Evolutionary conservation across 73 alveolate genomes (phyloP), one percentile per base, ranked within the genome.

Genomic region (Paramecium sonneborni): DNA sequence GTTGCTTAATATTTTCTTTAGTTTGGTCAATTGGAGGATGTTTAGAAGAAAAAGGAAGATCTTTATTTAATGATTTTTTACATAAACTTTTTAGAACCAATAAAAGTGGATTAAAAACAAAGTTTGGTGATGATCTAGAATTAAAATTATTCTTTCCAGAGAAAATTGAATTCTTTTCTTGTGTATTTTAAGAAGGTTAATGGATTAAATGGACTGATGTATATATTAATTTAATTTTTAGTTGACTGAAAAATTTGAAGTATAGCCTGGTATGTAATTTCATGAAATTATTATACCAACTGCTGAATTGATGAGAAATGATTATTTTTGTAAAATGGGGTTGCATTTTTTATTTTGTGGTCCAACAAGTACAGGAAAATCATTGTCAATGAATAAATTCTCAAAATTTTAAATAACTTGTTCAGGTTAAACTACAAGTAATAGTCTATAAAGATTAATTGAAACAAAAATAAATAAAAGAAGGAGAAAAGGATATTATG

Each of bases 341-440:
- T 94, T 96, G 86, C 99, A 99, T 92, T 89, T 96, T 46, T 95
- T 99, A 85, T 93, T 98, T 88, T 95, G 98, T 43, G 99, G 99
- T 1, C 98, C 99, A 56, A 99, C 99, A 18, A 99, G 99, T 57
- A 98, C 99, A 46, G 99, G 99, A 43, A 99, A 99, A 94, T 97
- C 99, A 14, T 96, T 95, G 0, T 92, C 97, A 68, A 97, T 95
- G 99, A 52, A 96, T 98, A 46, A 94, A 93, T 68, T 12, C 92
- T 41, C 95, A 93, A 68, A 97, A 97, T 79, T 96, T 28, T 48
- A 98, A 43, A 95, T 98, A 84, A 92, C 99, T 70, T 98, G 98
- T 98, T 96, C 99, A 26, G 99, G 99, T 11, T 98, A 99, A 93
- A 99, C 99, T 11, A 92, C 97, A 21, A 99, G 99, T 38, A 98